Base-by-base conservation (phyloP, 768 basidiomycete species). In the Asterophora lycoperdoides region DNA sequence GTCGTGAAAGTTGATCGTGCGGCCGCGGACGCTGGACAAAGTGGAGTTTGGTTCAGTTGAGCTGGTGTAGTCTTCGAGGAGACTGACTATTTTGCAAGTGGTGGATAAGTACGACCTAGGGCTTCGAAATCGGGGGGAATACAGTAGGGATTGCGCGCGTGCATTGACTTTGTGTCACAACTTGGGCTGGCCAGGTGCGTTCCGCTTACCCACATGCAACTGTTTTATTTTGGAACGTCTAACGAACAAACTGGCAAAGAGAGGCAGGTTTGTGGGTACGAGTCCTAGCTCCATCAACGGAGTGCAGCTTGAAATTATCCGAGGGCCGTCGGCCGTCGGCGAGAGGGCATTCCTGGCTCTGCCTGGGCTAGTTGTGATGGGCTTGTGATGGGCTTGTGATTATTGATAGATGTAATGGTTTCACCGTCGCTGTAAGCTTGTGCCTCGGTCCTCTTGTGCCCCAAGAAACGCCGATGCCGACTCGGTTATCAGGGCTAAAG, bases 1-100 rank as follows among this genome's bases (percentile, higher is more conserved):
- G 59, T 87, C 72, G 57, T 83, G 78, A 62, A 93, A 97, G 62
- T 96, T 79, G 49, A 96, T 84, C 0, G 75, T 76, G 2, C 66
- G 58, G 15, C 64, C 55, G 3, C 42, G 34, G n/a, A 60, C 20
- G 45, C 57, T 60, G 28, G 8, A 17, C 3, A 34, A 10, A 1
- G 28, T 32, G 2, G n/a, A 18, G 11, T 15, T 40, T 10, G 2
- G 32, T 35, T 32, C 17, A 19, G 19, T 26, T 5, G 11, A 29
- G 8, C n/a, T 32, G 8, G 2, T 6, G 34, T 1, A 10, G 20
- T 13, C 18, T 9, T 1, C 7, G 18, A 23, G 15, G 20, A 7
- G 1, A 51, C 60, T 20, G 5, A 60, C 60, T 55, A 38, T 15
- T 43, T 41, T 5, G 47, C 42, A 5, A 60, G 72, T 2, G 76